Evolutionary conservation across 2,329 filamentous ascomycete genomes (phyloP).

Genomic region (Monilinia fructigena): DNA sequence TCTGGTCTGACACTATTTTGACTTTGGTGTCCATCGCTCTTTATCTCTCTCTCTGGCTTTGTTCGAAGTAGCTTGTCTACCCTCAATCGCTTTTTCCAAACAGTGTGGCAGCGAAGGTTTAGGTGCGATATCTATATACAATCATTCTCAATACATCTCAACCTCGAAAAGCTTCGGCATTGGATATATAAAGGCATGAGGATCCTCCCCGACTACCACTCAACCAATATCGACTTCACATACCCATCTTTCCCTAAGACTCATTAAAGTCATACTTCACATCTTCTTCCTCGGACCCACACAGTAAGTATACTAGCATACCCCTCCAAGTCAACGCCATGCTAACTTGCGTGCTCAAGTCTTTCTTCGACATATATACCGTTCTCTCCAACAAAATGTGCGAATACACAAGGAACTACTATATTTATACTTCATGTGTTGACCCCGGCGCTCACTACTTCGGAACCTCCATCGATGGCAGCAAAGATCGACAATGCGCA

Average conservation of each 20-base stretch:
- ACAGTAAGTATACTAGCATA: background rate
- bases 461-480: constrained; percentile 66
- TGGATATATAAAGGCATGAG: constrained; percentile 23
- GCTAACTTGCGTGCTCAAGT: background rate
- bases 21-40: constrained; percentile 33
- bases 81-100: constrained; percentile 30
- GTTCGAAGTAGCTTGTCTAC: background rate
- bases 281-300: background rate
- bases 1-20: constrained; percentile 18
- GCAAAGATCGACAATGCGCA: constrained; percentile 56
- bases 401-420: constrained; percentile 71
- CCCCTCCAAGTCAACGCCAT: background rate
- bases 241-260: background rate
- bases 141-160: constrained; percentile 18
- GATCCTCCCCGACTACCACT: background rate
- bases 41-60: constrained; percentile 33
- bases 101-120: constrained; percentile 18
- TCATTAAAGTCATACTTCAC: constrained; percentile 7
- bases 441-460: constrained; percentile 72
- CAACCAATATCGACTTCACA: constrained; percentile 5
- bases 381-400: constrained; percentile 45
- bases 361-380: background rate
- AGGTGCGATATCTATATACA: constrained; percentile 10
- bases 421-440: constrained; percentile 69
- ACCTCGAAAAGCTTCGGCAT: constrained; percentile 9